Evolutionary conservation across 73 alveolate species (phyloP), one percentile per base, ranked within the genome.

Genomic region (Paramecium biaurelia): DNA sequence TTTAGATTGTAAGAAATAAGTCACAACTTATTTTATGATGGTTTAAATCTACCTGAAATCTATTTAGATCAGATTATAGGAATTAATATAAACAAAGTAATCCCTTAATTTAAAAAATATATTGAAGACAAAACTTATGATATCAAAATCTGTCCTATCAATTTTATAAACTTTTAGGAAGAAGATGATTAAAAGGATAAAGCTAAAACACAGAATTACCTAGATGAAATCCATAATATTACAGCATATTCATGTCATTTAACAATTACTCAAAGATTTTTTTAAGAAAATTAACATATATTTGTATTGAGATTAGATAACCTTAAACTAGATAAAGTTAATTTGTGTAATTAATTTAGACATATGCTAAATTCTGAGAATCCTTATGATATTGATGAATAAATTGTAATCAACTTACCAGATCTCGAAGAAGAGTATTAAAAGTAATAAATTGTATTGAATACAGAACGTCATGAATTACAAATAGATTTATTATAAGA

Each of bases 71-170:
- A 74, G n/a, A 63, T 63, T 12, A 63, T 63, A 26, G 84, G 84
- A 5, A 34, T 74, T 28, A 58, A 15, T 37, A 41, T 74, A 1
- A 34, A 8, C 1, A 74, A 74, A 41, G 67, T 74, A 34, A 74
- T 74, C 4, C 87, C 87, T 28, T 28, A 74, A 28, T 74, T 74
- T 74, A 74, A 74, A 15, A 34, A 37, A 74, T 74, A 74, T 41
- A 74, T 74, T 18, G 67, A 74, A 3, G 57, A 34, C 0, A 41
- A 74, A 7, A 37, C 5, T 4, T 35, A 35, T 37, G 59, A 34
- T 21, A 18, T 74, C 2, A 74, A 74, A 32, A 35, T 28, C 9
- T 74, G 87, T 41, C 34, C 67, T 9, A 21, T 74, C 11, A 28
- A 74, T 41, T 74, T 74, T 35, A 21, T 41, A 23, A 74, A 2